Conservation (phyloP, 202 grass and related monocot genomes). For the Hordeum pubiflorum region DNA sequence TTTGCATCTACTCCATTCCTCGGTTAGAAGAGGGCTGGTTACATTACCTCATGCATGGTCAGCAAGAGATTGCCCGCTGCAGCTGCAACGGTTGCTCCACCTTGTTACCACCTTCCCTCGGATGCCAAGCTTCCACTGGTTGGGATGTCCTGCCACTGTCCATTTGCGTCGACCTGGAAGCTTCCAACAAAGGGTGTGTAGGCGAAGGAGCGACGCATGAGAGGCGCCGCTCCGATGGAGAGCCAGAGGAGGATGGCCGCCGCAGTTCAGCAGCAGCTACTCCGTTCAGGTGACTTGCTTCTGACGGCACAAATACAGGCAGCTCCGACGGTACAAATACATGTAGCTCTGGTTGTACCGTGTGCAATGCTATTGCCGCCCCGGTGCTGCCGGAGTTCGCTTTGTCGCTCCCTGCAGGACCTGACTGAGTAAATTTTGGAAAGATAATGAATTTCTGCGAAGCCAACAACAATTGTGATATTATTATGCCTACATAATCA, state of each 20-base stretch:
- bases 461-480: conserved; percentile 9
- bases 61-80: conserved; percentile 20
- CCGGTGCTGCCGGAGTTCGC: conserved; percentile 19
- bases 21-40: background rate
- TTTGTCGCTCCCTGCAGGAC: conserved; percentile 44
- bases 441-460: conserved; percentile 40
- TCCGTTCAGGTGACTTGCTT: conserved; percentile 21
- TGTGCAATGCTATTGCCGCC: conserved; percentile 31
- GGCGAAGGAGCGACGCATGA: conserved; percentile 44
- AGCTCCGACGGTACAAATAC: conserved; percentile 25
- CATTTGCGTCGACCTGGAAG: background rate
- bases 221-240: conserved; percentile 25
- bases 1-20: background rate
- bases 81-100: background rate
- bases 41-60: conserved; percentile 26
- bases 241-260: conserved; percentile 23
- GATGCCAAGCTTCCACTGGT: conserved; percentile 5
- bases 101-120: background rate
- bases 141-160: background rate
- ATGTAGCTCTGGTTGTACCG: conserved; percentile 12
- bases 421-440: conserved; percentile 69
- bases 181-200: conserved; percentile 25
- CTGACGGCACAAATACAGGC: background rate
- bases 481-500: background rate
- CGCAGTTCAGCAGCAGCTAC: conserved; percentile 25